Conservation (phyloP, 1,139 yeast species). For the Blastobotrys ciferrii region DNA sequence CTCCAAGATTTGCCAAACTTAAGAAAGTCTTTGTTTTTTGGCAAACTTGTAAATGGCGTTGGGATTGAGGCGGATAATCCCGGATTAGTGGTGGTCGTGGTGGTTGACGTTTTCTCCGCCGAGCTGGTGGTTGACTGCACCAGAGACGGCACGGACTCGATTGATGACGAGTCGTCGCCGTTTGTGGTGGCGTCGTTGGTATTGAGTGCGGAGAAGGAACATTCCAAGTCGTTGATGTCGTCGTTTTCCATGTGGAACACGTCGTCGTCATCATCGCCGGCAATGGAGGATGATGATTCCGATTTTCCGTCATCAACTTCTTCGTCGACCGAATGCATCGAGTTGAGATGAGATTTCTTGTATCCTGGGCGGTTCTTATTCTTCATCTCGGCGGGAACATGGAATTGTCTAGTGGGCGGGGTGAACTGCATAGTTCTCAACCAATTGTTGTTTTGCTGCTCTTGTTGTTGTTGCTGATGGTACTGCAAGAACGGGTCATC, state of each 20-base stretch:
- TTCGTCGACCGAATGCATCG: constrained; percentile 15
- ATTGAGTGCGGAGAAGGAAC: constrained; percentile 4
- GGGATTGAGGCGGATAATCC: constrained; percentile 14
- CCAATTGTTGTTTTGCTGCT: constrained; percentile 26
- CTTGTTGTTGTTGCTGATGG: neutral
- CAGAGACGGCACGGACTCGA: constrained; percentile 32
- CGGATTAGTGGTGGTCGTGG: constrained; percentile 11
- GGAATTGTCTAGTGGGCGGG: constrained; percentile 32
- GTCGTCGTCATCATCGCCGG: constrained; percentile 19
- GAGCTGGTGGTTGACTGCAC: constrained; percentile 26
- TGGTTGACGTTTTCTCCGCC: constrained; percentile 8
- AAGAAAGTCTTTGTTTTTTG: constrained; percentile 26
- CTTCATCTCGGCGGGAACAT: constrained; percentile 14
- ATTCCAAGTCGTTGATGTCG: constrained; percentile 15
- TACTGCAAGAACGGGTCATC: constrained; percentile 15
- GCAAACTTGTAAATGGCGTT: constrained; percentile 20
- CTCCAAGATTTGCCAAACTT: constrained; percentile 38
- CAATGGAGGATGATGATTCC: neutral
- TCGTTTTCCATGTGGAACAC: constrained; percentile 33
- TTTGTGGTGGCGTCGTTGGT: constrained; percentile 14
- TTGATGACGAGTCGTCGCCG: constrained; percentile 20
- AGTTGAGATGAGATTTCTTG: constrained; percentile 10
- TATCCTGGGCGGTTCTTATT: constrained; percentile 4
- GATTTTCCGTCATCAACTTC: constrained; percentile 18
- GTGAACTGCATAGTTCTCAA: constrained; percentile 40